These are phyloP conservation scores for Volvox africanus DNA, from an alignment of 139 green algal genomes.

Conservation along the genomic window DNA sequence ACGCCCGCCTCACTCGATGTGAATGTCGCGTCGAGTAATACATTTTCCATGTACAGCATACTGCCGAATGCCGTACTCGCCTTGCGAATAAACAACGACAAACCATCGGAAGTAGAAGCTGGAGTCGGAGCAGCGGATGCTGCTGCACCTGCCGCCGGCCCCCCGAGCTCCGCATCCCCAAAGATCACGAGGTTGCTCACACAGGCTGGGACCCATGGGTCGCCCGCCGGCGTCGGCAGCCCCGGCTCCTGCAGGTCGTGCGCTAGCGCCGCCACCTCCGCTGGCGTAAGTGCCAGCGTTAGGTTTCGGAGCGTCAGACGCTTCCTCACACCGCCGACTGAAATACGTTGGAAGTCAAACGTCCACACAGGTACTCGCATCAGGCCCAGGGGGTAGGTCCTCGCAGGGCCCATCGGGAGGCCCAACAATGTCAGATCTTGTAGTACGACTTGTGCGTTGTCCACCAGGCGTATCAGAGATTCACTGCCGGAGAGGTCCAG, in stretches of 20 bases:
- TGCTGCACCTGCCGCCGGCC: neutral
- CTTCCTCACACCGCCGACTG: neutral
- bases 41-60: neutral
- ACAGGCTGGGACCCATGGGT: neutral
- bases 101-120: neutral
- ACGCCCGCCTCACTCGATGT: neutral
- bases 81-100: neutral
- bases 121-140: neutral
- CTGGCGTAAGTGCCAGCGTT: neutral
- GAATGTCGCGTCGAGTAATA: neutral
- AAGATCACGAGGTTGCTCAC: neutral
- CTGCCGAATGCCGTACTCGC: neutral
- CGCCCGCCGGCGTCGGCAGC: neutral
- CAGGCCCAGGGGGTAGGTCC: neutral
- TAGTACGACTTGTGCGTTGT: neutral
- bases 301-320: neutral
- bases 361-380: neutral
- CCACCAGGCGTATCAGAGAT: neutral
- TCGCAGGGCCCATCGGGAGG: neutral
- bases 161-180: neutral
- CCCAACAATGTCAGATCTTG: neutral
- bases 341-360: neutral
- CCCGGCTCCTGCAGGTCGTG: neutral
- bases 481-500: constrained; percentile 8
- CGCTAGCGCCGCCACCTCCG: neutral